Conservation (phyloP, 805 yeast species). For the Wickerhamiella azyma region DNA sequence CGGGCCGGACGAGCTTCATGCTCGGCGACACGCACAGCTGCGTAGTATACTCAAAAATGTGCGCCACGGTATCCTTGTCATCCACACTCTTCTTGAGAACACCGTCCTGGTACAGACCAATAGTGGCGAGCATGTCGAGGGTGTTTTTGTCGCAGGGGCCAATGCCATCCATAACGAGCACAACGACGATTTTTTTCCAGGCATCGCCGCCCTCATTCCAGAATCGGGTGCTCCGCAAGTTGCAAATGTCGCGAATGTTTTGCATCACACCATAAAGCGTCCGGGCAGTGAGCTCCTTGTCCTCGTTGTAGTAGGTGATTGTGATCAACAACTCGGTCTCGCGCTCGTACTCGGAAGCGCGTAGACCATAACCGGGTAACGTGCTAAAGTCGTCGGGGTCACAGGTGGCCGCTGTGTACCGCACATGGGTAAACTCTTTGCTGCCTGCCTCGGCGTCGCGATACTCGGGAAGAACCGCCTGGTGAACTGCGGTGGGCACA, state of each 20-base stretch:
- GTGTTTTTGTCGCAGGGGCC: conserved; percentile 51
- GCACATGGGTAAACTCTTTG: conserved; percentile 44
- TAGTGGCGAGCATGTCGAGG: conserved; percentile 47
- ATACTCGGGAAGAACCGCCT: conserved; percentile 26
- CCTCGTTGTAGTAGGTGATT: conserved; percentile 55
- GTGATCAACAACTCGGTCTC: conserved; percentile 50
- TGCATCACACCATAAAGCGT: conserved; percentile 53
- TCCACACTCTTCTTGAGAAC: conserved; percentile 47
- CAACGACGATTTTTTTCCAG: conserved; percentile 57
- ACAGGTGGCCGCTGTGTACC: conserved; percentile 53
- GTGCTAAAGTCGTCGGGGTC: conserved; percentile 52
- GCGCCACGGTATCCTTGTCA: conserved; percentile 48
- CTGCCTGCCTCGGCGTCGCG: conserved; percentile 33
- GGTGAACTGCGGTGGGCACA: conserved; percentile 30
- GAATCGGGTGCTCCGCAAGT: conserved; percentile 31
- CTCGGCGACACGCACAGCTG: conserved; percentile 31
- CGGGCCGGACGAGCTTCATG: conserved; percentile 40
- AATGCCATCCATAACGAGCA: conserved; percentile 51
- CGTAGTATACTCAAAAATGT: conserved; percentile 53
- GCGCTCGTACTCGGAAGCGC: conserved; percentile 44
- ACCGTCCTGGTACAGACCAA: conserved; percentile 56
- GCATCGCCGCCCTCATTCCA: conserved; percentile 36
- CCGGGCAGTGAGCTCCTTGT: conserved; percentile 45
- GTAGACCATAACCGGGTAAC: conserved; percentile 39
- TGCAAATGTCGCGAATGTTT: conserved; percentile 47